Evolutionary conservation across 148 eudicot genomes (phyloP), one percentile per base, ranked within the genome.

Genomic region (Amaranthus palmeri): DNA sequence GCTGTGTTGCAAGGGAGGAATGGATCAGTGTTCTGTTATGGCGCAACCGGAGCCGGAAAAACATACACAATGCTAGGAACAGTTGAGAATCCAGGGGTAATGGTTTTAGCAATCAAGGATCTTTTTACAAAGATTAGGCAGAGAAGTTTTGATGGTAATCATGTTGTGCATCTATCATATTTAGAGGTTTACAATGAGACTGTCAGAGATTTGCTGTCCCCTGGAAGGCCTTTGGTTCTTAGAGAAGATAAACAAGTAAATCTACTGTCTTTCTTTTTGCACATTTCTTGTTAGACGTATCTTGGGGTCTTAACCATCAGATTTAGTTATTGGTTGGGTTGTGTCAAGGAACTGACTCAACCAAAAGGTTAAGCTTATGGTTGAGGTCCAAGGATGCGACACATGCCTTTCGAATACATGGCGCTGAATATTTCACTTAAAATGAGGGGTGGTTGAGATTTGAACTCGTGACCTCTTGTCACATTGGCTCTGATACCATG

Each of bases 171-270:
- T 69, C 81, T 92, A 5, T 92, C 97, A 6, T 92, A 90, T 72
- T 84, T 92, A 2, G 97, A 90, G 86, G 97, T 92, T 58, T 92
- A 92, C 57, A 90, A 92, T 86, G 97, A 92, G 80, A 90, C 96
- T 45, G 97, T 90, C 44, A 80, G 96, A 76, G 97, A 90, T 75
- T 86, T 92, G 77, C 88, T 92, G 74, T 90, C 96, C 14, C 97
- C 97, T 4, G 97, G 97, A 69, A 87, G 96, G 71, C 96, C 97
- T 49, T 78, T 92, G 49, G 80, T 92, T 69, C 96, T 92, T 51
- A 74, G 92, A 80, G 97, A 92, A 88, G 92, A 90, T 77, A 92
- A 90, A 51, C 97, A 90, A 88, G 97, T 92, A 15, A n/a, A 10
- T 59, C 54, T 36, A 13, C 13, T 18, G 61, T 36, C 18, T 59